Evolutionary conservation across 139 green algal species (phyloP), one percentile per base, ranked within the genome.

Genomic region (Eudorina sp.): DNA sequence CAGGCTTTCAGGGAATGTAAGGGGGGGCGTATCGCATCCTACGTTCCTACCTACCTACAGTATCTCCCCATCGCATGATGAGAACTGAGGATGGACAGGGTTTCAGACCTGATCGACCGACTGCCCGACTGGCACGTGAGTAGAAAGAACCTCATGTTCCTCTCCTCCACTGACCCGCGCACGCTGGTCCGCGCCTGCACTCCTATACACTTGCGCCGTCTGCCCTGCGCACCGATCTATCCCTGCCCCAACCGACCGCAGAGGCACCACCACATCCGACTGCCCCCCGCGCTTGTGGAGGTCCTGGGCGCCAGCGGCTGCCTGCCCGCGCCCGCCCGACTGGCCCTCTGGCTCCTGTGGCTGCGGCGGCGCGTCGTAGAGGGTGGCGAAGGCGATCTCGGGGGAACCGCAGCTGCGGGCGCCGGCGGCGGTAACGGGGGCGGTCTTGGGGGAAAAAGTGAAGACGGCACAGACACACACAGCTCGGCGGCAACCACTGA

Each of bases 321-420:
- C 1, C 53, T 84, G 36, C 74, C 74, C 31, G 77, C 77, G 0
- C 53, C 77, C 53, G 38, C 36, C 53, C 77, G 77, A 21, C 77
- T 84, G 53, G 77, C 77, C 16, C 53, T 84, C 34, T 84, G 77
- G 77, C 77, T 84, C 18, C 38, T 70, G 36, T 84, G 77, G 77
- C 77, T 84, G n/a, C 27, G 74, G 25, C 46, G 53, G 4, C 16
- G 48, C 48, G 48, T 3, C 29, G 2, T 21, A 21, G 9, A 58
- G 41, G 72, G 5, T 2, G 38, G 9, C 9, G 41, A 58, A 13
- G 29, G 29, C 62, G 29, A 1, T 3, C 29, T 11, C 62, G 18
- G 27, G 38, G 23, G 46, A 9, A 45, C 3, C 46, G 23, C 11
- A 6, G 46, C 11, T 3, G 73, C 9, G 7, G 38, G 31, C 27